Base-by-base conservation (phyloP, 2,329 filamentous ascomycete genomes). In the Penicillium sp. region DNA sequence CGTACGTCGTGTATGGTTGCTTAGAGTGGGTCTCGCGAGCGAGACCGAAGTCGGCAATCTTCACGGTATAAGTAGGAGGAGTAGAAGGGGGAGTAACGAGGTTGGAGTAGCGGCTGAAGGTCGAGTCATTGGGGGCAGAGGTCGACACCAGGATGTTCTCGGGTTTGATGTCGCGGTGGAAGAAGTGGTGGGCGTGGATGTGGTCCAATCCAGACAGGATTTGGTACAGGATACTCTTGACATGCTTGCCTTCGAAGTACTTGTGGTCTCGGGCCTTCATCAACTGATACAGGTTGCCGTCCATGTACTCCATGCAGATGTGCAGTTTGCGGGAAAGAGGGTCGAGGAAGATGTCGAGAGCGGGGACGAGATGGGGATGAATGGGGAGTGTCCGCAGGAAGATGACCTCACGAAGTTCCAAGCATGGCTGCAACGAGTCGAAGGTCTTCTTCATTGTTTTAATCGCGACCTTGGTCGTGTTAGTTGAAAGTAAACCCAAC, bases 391-490 rank as follows among this genome's bases (percentile, higher is more conserved):
- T 92, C 67, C 90, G 87, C 42, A 99, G 79, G 74, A 99, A 99
- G 69, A 99, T 94, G 60, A 99, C 94, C 73, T 99, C 94, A 56
- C 94, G 87, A 48, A 99, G 83, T 73, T 99, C 94, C 58, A 96
- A 76, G 71, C 94, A 99, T 46, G 91, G 88, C 14, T 83, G 78
- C 68, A 96, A 91, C 1, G 90, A 95, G 64, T 97, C 92, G 65
- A 97, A 99, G 0, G 88, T 92, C 83, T 99, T 99, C 81, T 99
- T 99, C 94, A 99, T 99, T 5, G 94, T 97, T 77, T 99, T 99
- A 76, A 99, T 96, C 39, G 94, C 94, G 65, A 99, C 89, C 94
- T 97, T 53, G 28, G 27, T 51, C 38, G 50, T 51, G 55, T 57
- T 58, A 44, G 62, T 56, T 44, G 38, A 39, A 36, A 22, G 18